These are phyloP conservation scores for Melianthus villosus DNA, from an alignment of 441 rosid genomes.

Conservation along the genomic window DNA sequence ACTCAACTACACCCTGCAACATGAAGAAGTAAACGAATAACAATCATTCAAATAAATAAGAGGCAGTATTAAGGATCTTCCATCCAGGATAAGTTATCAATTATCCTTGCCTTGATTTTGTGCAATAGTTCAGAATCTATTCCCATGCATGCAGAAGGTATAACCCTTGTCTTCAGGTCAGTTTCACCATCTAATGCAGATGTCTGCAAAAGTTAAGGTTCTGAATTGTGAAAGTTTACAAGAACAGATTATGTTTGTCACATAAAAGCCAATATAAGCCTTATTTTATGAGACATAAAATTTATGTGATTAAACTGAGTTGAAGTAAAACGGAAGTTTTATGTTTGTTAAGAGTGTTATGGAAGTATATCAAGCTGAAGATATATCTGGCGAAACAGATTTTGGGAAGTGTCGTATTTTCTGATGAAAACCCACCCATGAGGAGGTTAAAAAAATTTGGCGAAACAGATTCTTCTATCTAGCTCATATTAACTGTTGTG, in stretches of 20 bases:
- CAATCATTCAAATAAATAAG: not conserved
- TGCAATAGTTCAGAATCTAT: constrained; percentile 78
- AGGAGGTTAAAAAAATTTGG: no score
- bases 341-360: no score
- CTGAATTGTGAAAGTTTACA: not conserved
- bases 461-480: no score
- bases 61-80: not conserved
- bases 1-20: constrained; percentile 88
- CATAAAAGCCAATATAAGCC: no score
- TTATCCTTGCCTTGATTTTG: constrained; percentile 64
- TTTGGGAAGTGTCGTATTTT: no score
- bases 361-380: no score
- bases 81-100: not conserved
- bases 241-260: not conserved
- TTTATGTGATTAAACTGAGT: no score
- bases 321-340: no score
- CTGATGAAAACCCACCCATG: no score
- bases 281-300: no score
- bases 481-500: no score
- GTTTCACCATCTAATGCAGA: constrained; percentile 96
- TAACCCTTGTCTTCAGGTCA: constrained; percentile 83
- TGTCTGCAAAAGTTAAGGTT: constrained; percentile 37
- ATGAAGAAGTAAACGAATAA: not conserved
- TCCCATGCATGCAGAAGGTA: constrained; percentile 84
- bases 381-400: no score